phyloP scores from a whole-genome alignment of 768 basidiomycete genomes.

The Cyclocybe cylindracea region DNA sequence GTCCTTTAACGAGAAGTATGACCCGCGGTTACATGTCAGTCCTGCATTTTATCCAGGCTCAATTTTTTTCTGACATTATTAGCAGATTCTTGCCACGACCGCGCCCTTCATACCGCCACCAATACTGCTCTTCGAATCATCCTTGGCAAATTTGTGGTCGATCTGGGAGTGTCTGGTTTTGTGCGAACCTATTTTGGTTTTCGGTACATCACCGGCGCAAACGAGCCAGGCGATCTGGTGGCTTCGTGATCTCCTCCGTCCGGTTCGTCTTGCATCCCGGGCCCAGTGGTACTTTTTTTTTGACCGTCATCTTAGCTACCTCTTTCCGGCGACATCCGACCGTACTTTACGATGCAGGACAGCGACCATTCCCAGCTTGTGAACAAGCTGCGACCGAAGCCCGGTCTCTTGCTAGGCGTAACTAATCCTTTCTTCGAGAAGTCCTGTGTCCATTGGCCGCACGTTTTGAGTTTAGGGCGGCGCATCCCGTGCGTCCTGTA shows the following conservation, averaged over 20 bases:
- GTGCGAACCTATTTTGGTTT: constrained; percentile 88
- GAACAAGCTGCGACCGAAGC: constrained; percentile 78
- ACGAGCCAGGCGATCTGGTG: constrained; percentile 93
- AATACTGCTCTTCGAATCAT: constrained; percentile 61
- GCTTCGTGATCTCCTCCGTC: constrained; percentile 84
- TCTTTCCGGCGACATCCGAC: constrained; percentile 80
- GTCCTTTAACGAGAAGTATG: constrained; percentile 51
- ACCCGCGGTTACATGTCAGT: constrained; percentile 53
- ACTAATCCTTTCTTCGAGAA: constrained; percentile 89
- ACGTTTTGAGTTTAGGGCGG: constrained; percentile 71
- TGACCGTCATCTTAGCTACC: constrained; percentile 58
- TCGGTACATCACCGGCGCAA: constrained; percentile 73
- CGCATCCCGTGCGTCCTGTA: constrained; percentile 39
- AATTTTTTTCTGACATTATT: neutral
- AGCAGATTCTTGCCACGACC: constrained; percentile 68
- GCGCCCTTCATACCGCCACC: constrained; percentile 60
- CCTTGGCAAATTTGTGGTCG: constrained; percentile 71
- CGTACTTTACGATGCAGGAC: constrained; percentile 97
- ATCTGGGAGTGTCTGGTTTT: constrained; percentile 94
- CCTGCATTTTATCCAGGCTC: neutral
- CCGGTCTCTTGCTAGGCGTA: constrained; percentile 78
- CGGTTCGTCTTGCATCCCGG: constrained; percentile 43
- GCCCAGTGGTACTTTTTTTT: neutral
- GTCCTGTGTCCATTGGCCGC: constrained; percentile 84
- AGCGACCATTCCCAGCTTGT: constrained; percentile 75